Percentiles rank a stretch among this genome's conserved stretches.
Conservation (phyloP, 352 stramenopile species). For the Phytophthora fragariae region DNA sequence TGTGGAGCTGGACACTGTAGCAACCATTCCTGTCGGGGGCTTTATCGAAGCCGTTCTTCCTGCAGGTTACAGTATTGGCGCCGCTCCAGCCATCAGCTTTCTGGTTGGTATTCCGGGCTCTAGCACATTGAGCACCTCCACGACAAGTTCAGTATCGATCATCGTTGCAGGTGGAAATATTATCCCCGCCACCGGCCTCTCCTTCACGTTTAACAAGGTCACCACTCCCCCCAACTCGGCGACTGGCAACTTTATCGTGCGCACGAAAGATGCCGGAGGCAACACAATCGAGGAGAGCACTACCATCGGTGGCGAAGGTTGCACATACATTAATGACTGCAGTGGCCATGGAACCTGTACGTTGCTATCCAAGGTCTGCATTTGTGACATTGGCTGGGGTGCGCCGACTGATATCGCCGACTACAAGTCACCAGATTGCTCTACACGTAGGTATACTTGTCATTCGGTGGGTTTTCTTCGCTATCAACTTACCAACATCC, state of each 20-base stretch:
- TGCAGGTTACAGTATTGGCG: conserved; percentile 41
- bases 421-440: conserved; percentile 87
- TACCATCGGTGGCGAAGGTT: conserved; percentile 65
- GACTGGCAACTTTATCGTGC: conserved; percentile 59
- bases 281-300: conserved; percentile 66
- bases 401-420: conserved; percentile 68
- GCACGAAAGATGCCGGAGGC: conserved; percentile 49
- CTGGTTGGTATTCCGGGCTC: conserved; percentile 44
- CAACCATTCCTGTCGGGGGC: conserved; percentile 49
- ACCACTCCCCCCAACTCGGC: conserved; percentile 56
- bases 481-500: neutral
- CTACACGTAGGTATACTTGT: conserved; percentile 38
- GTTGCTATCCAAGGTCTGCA: conserved; percentile 65
- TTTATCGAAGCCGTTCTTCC: conserved; percentile 65
- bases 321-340: conserved; percentile 82
- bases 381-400: conserved; percentile 71
- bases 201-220: conserved; percentile 54
- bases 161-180: conserved; percentile 43
- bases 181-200: conserved; percentile 33
- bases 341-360: conserved; percentile 84
- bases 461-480: neutral
- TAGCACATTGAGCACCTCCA: conserved; percentile 44
- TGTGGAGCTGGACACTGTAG: conserved; percentile 50
- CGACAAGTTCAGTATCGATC: conserved; percentile 24
- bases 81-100: conserved; percentile 28